These are phyloP conservation scores for Linnemannia exigua DNA, from an alignment of 192 early-diverging fungal species.

Conservation along the genomic window DNA sequence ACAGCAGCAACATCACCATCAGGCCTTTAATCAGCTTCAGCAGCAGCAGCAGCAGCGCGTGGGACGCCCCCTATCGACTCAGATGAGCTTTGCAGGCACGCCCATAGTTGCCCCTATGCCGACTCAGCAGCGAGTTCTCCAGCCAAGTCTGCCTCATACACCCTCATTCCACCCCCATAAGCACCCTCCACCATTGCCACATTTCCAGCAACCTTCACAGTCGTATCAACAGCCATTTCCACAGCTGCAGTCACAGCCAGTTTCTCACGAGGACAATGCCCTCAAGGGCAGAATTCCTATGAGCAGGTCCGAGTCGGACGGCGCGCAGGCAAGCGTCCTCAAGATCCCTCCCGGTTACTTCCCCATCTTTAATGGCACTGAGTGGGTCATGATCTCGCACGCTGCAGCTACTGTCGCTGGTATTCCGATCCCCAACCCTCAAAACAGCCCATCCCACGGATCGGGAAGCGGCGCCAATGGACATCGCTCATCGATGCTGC, in stretches of 20 bases:
- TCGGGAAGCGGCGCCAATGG: not conserved
- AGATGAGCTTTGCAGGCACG: slow-evolving; percentile 26
- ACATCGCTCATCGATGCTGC: slow-evolving; percentile 7
- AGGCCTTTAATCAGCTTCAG: slow-evolving; percentile 4
- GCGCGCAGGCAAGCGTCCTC: slow-evolving; percentile 32
- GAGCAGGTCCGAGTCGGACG: slow-evolving; percentile 34
- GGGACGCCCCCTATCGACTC: slow-evolving; percentile 43
- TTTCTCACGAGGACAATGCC: not conserved
- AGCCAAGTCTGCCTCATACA: slow-evolving; percentile 22
- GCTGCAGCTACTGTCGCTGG: slow-evolving; percentile 31
- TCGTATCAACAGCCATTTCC: slow-evolving; percentile 6
- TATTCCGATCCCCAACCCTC: slow-evolving; percentile 44
- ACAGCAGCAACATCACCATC: slow-evolving; percentile 1
- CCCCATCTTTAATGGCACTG: slow-evolving; percentile 49
- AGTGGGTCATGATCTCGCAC: slow-evolving; percentile 53
- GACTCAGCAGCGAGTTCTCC: slow-evolving; percentile 24
- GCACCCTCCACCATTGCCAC: not conserved
- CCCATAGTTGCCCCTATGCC: slow-evolving; percentile 43
- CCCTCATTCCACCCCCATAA: slow-evolving; percentile 15
- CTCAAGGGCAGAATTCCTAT: slow-evolving; percentile 18
- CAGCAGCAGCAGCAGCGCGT: slow-evolving; percentile 30
- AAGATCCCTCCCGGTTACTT: slow-evolving; percentile 54
- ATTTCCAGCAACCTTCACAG: not conserved
- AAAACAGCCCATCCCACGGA: slow-evolving; percentile 32
- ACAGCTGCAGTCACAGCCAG: slow-evolving; percentile 12